phyloP scores from a whole-genome alignment of 345 rosid genomes.

The Mangifera indica region DNA sequence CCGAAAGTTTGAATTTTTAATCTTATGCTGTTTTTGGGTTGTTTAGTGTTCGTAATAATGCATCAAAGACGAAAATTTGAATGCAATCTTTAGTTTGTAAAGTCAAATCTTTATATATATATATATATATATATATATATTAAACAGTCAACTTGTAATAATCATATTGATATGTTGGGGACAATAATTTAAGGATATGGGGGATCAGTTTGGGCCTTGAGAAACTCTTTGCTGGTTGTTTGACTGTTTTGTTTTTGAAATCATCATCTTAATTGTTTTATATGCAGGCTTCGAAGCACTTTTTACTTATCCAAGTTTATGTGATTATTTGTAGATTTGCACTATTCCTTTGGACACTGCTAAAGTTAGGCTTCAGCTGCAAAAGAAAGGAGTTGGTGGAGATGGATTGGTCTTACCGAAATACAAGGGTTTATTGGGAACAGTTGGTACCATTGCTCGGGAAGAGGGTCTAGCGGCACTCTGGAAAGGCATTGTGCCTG shows the following conservation, averaged over 20 bases:
- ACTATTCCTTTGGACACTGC: conserved; percentile 99
- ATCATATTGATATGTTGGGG: neutral
- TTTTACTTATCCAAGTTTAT: neutral
- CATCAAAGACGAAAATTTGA: conserved; percentile 6
- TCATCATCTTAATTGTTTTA: neutral
- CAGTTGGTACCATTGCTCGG: conserved; percentile 84
- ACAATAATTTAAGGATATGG: neutral
- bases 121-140: neutral
- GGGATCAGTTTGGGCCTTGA: neutral
- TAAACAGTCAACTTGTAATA: neutral
- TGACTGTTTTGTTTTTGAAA: neutral
- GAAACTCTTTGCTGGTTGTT: neutral
- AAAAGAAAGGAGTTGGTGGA: conserved; percentile 60
- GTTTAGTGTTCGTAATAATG: neutral
- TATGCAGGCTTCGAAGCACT: conserved; percentile 1
- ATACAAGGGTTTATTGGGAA: conserved; percentile 88
- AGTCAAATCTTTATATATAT: neutral
- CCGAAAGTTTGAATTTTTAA: neutral
- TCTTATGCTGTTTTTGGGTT: neutral
- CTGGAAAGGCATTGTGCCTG: conserved; percentile 96
- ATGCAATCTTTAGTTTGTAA: neutral
- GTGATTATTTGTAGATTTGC: conserved; percentile 55
- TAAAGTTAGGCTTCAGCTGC: conserved; percentile 99
- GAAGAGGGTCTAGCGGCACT: conserved; percentile 92
- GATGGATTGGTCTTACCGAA: conserved; percentile 62